Conservation (phyloP, 2,329 filamentous ascomycete species). For the Xylariaceae sp. region DNA sequence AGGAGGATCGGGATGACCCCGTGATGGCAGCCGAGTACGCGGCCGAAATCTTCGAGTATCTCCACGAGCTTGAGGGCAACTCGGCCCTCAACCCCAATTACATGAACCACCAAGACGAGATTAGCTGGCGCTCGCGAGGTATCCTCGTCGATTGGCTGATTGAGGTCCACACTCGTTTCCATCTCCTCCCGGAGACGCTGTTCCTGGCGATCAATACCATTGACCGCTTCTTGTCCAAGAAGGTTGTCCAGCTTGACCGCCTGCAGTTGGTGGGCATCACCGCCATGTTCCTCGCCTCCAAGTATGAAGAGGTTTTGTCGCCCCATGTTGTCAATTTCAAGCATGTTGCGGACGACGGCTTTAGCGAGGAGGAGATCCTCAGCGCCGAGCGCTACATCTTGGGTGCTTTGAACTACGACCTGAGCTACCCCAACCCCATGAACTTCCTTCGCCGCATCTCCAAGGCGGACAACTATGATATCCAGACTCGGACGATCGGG, state of each 20-base stretch:
- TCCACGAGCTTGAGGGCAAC: slow-evolving; percentile 77
- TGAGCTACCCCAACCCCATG: slow-evolving; percentile 99
- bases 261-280: slow-evolving; percentile 96
- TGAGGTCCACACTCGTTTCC: slow-evolving; percentile 95
- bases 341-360: slow-evolving; percentile 94
- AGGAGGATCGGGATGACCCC: slow-evolving; percentile 85
- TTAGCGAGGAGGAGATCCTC: slow-evolving; percentile 89
- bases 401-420: slow-evolving; percentile 85
- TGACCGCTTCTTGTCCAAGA: slow-evolving; percentile 91
- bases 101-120: slow-evolving; percentile 88
- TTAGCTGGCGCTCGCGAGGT: slow-evolving; percentile 98
- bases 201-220: slow-evolving; percentile 98
- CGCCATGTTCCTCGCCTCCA: slow-evolving; percentile 98
- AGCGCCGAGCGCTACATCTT: slow-evolving; percentile 96
- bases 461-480: slow-evolving; percentile 99
- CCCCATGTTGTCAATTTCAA: slow-evolving; percentile 96
- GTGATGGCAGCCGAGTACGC: slow-evolving; percentile 98
- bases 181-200: slow-evolving; percentile 88
- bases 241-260: slow-evolving; percentile 92
- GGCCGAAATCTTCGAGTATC: slow-evolving; percentile 93
- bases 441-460: slow-evolving; percentile 98
- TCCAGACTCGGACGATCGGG: slow-evolving; percentile 91
- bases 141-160: slow-evolving; percentile 98
- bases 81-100: slow-evolving; percentile 83
- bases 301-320: slow-evolving; percentile 97